Evolutionary conservation across 2,329 filamentous ascomycete species (phyloP).

Genomic region (Fusarium sp.): DNA sequence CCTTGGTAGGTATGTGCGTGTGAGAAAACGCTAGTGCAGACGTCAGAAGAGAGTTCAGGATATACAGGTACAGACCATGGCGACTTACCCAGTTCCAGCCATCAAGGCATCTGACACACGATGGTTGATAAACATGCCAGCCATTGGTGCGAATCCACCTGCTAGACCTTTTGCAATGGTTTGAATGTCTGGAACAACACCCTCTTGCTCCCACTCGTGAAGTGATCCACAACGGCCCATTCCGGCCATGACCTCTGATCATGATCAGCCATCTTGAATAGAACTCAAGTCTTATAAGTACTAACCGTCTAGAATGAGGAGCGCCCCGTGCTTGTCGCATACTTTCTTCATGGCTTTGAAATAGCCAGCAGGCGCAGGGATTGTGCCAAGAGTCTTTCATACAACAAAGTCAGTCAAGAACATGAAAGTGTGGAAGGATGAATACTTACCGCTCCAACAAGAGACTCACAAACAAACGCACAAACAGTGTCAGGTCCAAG

Average conservation of each 20-base stretch:
- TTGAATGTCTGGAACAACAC: constrained; percentile 55
- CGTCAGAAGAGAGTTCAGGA: neutral
- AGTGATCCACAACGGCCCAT: constrained; percentile 67
- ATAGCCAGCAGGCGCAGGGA: constrained; percentile 57
- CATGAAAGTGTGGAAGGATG: neutral
- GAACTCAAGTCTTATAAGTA: neutral
- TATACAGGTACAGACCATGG: neutral
- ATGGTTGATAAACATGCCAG: neutral
- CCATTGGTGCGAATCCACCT: constrained; percentile 59
- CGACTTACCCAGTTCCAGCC: neutral
- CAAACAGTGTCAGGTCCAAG: constrained; percentile 26
- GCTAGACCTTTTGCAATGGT: constrained; percentile 65
- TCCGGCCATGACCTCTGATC: constrained; percentile 66
- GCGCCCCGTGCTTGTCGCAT: constrained; percentile 66
- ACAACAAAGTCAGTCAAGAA: neutral
- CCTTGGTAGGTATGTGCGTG: neutral
- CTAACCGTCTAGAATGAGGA: constrained; percentile 66
- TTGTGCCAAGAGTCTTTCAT: constrained; percentile 27
- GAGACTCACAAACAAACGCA: constrained; percentile 30
- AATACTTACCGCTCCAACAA: constrained; percentile 28
- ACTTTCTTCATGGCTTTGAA: constrained; percentile 63
- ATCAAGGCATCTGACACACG: neutral
- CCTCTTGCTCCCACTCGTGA: constrained; percentile 64
- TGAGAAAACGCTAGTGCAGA: neutral
- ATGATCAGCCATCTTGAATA: neutral